A percentile compares a stretch with the other conserved stretches of the same genome.
These are phyloP conservation scores for Penicillium sp. DNA, from an alignment of 2,329 filamentous ascomycete genomes.

Conservation along the genomic window DNA sequence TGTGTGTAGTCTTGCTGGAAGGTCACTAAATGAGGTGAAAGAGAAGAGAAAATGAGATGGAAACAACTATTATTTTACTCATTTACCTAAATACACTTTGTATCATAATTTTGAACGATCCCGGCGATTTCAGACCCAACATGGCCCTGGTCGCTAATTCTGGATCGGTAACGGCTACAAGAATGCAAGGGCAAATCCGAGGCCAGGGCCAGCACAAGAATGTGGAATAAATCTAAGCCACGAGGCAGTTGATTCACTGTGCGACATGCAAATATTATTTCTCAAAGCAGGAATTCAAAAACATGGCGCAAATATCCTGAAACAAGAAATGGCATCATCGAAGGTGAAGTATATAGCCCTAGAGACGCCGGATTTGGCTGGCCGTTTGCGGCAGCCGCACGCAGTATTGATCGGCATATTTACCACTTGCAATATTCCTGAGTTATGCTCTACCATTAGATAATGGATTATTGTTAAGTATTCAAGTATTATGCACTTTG, in stretches of 20 bases:
- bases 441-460: neutral
- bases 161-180: constrained; percentile 8
- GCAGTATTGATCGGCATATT: constrained; percentile 1
- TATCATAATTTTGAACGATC: constrained; percentile 1
- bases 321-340: neutral
- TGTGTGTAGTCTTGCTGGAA: neutral
- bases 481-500: too few species aligned
- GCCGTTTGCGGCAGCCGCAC: constrained; percentile 20
- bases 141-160: neutral
- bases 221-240: constrained; percentile 18
- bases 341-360: neutral
- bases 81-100: neutral
- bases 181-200: constrained; percentile 19
- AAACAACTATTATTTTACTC: neutral
- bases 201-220: constrained; percentile 19
- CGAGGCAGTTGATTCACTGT: constrained; percentile 12
- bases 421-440: neutral
- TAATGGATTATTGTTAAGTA: neutral
- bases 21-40: neutral
- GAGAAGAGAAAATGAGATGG: neutral
- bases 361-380: neutral
- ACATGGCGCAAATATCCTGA: neutral
- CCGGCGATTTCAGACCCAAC: constrained; percentile 2
- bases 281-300: neutral
- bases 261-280: neutral